Evolutionary conservation across 2,329 filamentous ascomycete genomes (phyloP), one percentile per base, ranked within the genome.

Genomic region (Trichocomaceae sp.): DNA sequence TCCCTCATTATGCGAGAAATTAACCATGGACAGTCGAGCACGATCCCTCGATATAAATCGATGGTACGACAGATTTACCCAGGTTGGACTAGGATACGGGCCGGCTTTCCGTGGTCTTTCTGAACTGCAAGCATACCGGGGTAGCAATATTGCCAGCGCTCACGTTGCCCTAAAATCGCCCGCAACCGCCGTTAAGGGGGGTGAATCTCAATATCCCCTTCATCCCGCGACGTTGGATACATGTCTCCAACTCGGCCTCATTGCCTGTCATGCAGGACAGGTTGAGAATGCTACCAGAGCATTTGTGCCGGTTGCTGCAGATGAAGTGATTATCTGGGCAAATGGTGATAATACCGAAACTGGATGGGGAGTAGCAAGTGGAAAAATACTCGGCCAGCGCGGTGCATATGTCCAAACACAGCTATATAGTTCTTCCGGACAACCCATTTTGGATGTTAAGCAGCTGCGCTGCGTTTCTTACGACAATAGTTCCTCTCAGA

Each of bases 61-160:
- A 13, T 60, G 59, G 59, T 26, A 55, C 9, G 19, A 44, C 1
- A 26, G 17, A 5, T 39, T 55, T 17, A 39, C 13, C 23, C 26
- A 39, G 12, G 37, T 55, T n/a, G 58, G 58, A 1, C 58, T 61
- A 10, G 35, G 57, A 9, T 61, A 61, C 47, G 59, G 59, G 4
- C 54, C 54, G 5, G 47, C 31, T 9, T 61, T 61, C 42, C 47
- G 45, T 19, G 5, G 5, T 2, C 7, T 33, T 2, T 46, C 44
- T 9, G 9, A 46, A 2, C n/a, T 46, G 8, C 22, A 13, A 2
- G n/a, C 44, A 1, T 2, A 29, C 13, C 44, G 12, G 1, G 10
- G 5, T 10, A 6, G 2, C 2, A 46, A 46, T n/a, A 19, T 46
- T 1, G 44, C 44, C 9, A 8, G 2, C 1, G 44, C 44, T 5